A percentile compares a stretch with the other conserved stretches of the same genome.
These are phyloP conservation scores for Hura crepitans DNA, from an alignment of 441 rosid species.

Conservation along the genomic window DNA sequence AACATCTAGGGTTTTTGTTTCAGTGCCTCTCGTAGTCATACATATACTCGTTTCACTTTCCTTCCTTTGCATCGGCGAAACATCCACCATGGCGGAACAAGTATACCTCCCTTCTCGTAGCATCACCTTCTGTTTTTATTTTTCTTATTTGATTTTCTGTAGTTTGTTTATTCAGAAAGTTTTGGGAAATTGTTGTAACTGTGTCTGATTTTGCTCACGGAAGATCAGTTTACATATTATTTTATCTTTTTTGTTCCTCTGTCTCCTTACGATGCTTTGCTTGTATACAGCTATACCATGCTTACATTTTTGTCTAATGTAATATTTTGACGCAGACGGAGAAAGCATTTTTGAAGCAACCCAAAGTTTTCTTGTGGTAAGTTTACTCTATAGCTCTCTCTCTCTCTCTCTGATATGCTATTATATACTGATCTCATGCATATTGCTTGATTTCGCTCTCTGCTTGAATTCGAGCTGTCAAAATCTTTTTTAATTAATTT, in stretches of 20 bases:
- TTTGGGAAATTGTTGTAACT: not conserved
- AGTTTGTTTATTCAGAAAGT: not conserved
- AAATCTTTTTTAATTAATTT: not conserved
- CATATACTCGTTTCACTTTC: too few species aligned
- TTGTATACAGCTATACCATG: not conserved
- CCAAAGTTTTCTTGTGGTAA: conserved; percentile 67
- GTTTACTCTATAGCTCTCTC: not conserved
- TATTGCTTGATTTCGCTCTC: too few species aligned
- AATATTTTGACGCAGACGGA: conserved; percentile 42
- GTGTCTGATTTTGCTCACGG: not conserved
- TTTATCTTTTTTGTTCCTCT: not conserved
- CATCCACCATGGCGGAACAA: conserved; percentile 41
- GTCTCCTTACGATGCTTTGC: not conserved
- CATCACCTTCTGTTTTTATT: not conserved
- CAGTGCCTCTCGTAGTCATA: not conserved
- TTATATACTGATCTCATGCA: too few species aligned
- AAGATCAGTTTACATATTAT: not conserved
- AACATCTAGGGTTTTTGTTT: conserved; percentile 21
- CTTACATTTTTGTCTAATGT: not conserved
- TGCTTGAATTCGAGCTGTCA: not conserved
- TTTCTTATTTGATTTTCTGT: not conserved
- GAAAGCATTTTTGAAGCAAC: conserved; percentile 78
- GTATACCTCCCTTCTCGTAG: conserved; percentile 7
- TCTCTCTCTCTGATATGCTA: not conserved
- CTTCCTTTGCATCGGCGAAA: not conserved